Base-by-base conservation (phyloP, 179 eudicot species). In the Actinidia arguta region DNA sequence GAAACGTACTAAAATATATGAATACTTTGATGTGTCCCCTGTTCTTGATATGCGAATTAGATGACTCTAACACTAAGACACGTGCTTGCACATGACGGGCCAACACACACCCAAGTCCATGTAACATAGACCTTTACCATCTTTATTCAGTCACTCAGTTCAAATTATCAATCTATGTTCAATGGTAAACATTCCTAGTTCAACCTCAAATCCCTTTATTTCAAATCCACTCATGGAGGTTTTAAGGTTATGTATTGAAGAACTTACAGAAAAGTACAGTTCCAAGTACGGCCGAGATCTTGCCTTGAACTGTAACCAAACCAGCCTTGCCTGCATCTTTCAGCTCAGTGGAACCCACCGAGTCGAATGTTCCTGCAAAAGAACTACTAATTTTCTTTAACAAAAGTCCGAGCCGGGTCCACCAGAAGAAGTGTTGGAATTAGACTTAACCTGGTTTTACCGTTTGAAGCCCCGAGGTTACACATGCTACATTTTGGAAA, bases 261-360 rank as follows among this genome's bases (percentile, higher is more conserved):
- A 31, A 86, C 98, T 95, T 87, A 96, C 99, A 90, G 77, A 96
- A 78, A 63, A 96, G 98, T 85, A 94, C 86, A 36, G 99, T 96
- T 78, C 98, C 99, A 17, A 93, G 89, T 6, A 96, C 95, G 55
- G 92, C 96, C 1, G 99, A 96, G 78, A 96, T 96, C 88, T 96
- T 92, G 86, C 99, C 99, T 76, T 96, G 99, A 75, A 96, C 64
- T 8, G 89, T 88, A 77, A 96, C 91, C 63, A 96, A 85, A 76
- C 99, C 99, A 69, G 95, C 99, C 85, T 96, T 96, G 63, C 99
- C 99, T 50, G 99, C 99, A 85, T 96, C 86, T 90, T 96, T 91
- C 75, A 96, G 85, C 87, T 95, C 98, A 3, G 89, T 93, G 0
- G 98, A 86, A 68, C 99, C 99, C 79, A 93, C 94, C 13, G 97